These are phyloP conservation scores for Cucumis hystrix DNA, from an alignment of 306 rosid genomes.

Conservation along the genomic window DNA sequence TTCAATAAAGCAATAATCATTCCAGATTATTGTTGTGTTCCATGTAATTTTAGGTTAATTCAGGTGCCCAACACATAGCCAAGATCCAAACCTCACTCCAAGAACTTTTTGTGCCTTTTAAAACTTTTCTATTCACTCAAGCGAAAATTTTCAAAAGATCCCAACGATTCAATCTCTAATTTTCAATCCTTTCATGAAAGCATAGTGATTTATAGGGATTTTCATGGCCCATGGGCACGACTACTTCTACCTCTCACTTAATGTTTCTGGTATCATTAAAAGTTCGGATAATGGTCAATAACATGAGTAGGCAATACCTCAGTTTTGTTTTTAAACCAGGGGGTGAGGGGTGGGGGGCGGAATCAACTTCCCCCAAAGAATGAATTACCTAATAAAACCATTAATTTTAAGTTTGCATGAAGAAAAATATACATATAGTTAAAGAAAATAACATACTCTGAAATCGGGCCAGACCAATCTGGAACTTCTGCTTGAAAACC, in stretches of 20 bases:
- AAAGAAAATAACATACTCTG: conserved; percentile 33
- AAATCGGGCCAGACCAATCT: conserved; percentile 61
- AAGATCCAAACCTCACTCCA: neutral
- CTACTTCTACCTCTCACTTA: neutral
- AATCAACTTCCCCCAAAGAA: neutral
- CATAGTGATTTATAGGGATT: neutral
- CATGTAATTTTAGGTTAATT: no score
- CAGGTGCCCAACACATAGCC: neutral
- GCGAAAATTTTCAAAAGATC: neutral
- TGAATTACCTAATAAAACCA: neutral
- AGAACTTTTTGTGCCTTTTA: neutral
- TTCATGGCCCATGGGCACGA: neutral
- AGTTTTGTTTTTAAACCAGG: neutral
- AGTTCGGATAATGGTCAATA: no score
- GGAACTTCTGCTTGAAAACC: conserved; percentile 88
- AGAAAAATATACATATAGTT: neutral
- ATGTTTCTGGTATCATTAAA: neutral
- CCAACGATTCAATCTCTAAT: neutral
- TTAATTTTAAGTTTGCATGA: neutral
- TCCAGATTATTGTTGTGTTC: no score
- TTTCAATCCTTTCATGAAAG: neutral
- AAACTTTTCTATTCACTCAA: neutral
- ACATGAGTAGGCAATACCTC: neutral
- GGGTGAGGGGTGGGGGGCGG: no score
- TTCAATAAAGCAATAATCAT: no score